phyloP scores from a whole-genome alignment of 805 yeast genomes.

The Diddensiella santjacobensis region DNA sequence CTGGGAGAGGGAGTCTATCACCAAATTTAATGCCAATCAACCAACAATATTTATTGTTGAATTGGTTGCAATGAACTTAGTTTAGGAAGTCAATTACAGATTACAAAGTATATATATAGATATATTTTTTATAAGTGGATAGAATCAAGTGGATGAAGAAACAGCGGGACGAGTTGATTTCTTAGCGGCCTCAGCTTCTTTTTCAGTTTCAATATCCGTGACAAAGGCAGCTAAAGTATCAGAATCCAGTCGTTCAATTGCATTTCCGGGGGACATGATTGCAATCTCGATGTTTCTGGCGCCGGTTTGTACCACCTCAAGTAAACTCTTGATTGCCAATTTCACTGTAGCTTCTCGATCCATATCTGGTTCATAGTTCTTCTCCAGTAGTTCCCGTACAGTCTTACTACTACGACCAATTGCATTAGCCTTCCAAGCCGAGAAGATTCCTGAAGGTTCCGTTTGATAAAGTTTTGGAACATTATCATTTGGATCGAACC shows the following conservation, averaged over 20 bases:
- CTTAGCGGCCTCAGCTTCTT: conserved; percentile 76
- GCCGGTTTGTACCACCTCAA: conserved; percentile 97
- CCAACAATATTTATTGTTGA: too few relatives aligned
- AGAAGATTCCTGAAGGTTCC: conserved; percentile 95
- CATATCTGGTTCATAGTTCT: conserved; percentile 64
- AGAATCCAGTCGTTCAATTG: conserved; percentile 53
- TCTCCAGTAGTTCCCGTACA: conserved; percentile 91
- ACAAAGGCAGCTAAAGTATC: conserved; percentile 76
- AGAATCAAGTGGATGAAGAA: neutral
- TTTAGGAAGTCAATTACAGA: too few relatives aligned
- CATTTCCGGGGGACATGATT: conserved; percentile 67
- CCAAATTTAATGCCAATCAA: too few relatives aligned
- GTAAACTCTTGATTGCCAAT: conserved; percentile 77
- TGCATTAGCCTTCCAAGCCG: conserved; percentile 97
- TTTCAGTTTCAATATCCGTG: conserved; percentile 80
- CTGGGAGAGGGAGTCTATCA: too few relatives aligned
- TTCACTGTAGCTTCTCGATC: conserved; percentile 68
- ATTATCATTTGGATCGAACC: conserved; percentile 82
- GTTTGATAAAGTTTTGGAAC: conserved; percentile 87
- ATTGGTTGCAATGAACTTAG: too few relatives aligned
- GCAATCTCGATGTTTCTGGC: conserved; percentile 94
- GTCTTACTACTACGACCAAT: conserved; percentile 95
- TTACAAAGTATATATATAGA: too few relatives aligned
- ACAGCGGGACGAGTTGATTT: conserved; percentile 40
- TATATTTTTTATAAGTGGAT: too few relatives aligned